A percentile compares a stretch with the other conserved stretches of the same genome.
These are phyloP conservation scores for Trichoderma sp. DNA, from an alignment of 2,329 filamentous ascomycete genomes.

Conservation along the genomic window DNA sequence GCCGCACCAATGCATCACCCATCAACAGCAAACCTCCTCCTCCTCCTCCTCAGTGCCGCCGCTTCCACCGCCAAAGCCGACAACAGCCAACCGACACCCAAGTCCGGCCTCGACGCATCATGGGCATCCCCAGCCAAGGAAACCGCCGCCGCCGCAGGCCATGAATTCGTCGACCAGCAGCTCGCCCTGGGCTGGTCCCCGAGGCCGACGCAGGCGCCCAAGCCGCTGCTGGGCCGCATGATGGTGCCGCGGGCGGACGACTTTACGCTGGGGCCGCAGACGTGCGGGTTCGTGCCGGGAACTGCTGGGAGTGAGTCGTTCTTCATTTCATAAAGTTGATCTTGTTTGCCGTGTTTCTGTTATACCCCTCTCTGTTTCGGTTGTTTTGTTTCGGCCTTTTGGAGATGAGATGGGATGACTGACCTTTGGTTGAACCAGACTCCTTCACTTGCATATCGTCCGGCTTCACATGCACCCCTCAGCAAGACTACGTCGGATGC, in stretches of 20 bases:
- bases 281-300: slow-evolving; percentile 39
- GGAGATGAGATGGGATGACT: too few species aligned
- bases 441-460: slow-evolving; percentile 38
- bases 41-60: slow-evolving; percentile 34
- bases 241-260: slow-evolving; percentile 37
- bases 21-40: slow-evolving; percentile 5
- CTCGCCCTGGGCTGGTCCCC: slow-evolving; percentile 40
- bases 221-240: slow-evolving; percentile 37
- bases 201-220: slow-evolving; percentile 39
- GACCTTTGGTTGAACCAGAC: slow-evolving; percentile 27
- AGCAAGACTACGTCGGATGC: slow-evolving; percentile 39
- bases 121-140: slow-evolving; percentile 38
- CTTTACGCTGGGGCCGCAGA: slow-evolving; percentile 36
- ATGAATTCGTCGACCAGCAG: slow-evolving; percentile 31
- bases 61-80: slow-evolving; percentile 30
- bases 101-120: slow-evolving; percentile 34
- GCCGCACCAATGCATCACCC: slow-evolving; percentile 20
- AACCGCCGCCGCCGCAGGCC: slow-evolving; percentile 32
- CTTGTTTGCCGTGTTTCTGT: too few species aligned
- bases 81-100: slow-evolving; percentile 32
- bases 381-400: too few species aligned
- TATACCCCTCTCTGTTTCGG: too few species aligned
- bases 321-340: not conserved
- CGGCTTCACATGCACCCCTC: slow-evolving; percentile 36
- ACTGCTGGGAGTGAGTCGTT: slow-evolving; percentile 36